Conservation (phyloP, 352 stramenopile species). For the Globisporangium canariense region DNA sequence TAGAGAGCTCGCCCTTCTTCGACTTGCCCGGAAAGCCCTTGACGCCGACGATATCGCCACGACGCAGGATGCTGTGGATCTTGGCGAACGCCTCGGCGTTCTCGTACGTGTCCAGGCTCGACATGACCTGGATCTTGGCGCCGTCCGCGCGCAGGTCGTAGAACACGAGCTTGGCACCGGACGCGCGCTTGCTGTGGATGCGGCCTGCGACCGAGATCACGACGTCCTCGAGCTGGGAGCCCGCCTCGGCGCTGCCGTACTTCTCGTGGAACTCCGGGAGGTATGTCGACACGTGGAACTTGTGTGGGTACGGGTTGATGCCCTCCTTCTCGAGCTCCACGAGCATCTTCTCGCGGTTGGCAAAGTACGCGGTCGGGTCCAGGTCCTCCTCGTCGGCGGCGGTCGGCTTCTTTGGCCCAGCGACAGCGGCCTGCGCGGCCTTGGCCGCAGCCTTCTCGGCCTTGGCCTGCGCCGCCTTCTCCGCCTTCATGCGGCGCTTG, state of each 20-base stretch:
- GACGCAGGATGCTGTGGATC: constrained; percentile 90
- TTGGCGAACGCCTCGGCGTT: constrained; percentile 49
- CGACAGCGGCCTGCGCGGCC: constrained; percentile 53
- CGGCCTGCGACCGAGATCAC: constrained; percentile 93
- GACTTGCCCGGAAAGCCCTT: constrained; percentile 94
- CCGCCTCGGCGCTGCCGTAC: constrained; percentile 79
- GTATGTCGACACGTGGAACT: constrained; percentile 94
- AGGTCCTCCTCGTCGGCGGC: constrained; percentile 92
- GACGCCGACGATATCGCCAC: constrained; percentile 97
- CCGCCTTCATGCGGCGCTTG: constrained; percentile 96
- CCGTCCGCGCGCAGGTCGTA: constrained; percentile 96
- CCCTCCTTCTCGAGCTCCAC: constrained; percentile 89
- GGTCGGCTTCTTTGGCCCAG: constrained; percentile 63
- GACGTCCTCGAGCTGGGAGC: constrained; percentile 74
- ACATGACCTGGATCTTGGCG: constrained; percentile 97
- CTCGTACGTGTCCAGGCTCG: constrained; percentile 68
- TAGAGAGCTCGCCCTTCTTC: constrained; percentile 97
- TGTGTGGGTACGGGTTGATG: constrained; percentile 97
- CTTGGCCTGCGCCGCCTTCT: constrained; percentile 93
- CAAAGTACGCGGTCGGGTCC: constrained; percentile 97
- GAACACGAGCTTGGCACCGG: constrained; percentile 97
- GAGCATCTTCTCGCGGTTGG: constrained; percentile 92
- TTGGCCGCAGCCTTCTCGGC: constrained; percentile 90
- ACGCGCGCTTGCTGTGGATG: constrained; percentile 93
- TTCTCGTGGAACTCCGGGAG: constrained; percentile 93